Base-by-base conservation (phyloP, 2,329 filamentous ascomycete species). In the Lachnellula arida region DNA sequence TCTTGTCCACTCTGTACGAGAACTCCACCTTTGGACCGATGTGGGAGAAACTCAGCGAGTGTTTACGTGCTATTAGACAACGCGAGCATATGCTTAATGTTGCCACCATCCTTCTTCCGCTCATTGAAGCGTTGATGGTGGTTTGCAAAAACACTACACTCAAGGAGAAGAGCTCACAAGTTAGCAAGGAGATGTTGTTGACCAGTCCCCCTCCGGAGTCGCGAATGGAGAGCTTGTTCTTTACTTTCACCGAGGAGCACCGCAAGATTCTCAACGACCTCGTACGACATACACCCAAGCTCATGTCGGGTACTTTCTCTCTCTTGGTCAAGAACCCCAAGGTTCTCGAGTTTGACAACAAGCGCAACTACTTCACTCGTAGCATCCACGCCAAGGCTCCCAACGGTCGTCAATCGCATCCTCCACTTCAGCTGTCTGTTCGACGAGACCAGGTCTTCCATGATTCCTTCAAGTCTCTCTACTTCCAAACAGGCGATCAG, bases 281-380 rank as follows among this genome's bases (percentile, higher is more conserved):
- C 62, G 94, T 99, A 54, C 88, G 95, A 61, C 91, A 96, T 69
- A 97, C 96, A 64, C 94, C 95, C 32, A 96, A 96, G 72, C 84
- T 99, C 61, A 99, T 99, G 95, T 97, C 93, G 57, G 94, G 94
- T 52, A 97, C 93, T 2, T 97, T 99, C 74, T 92, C 93, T 11
- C 80, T 99, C 15, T 76, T 99, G 48, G 94, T 97, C 60, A 97
- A 96, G 78, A 99, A 99, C 69, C 95, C 94, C 25, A 99, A 97
- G 79, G 95, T 99, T 3, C 79, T 99, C 12, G 94, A 99, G 70
- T 99, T 99, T 68, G 94, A 99, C 76, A 99, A 99, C 77, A 99
- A 99, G 78, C 91, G 94, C 67, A 97, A 96, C 75, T 99, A 95
- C 80, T 99, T 99, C 79, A 97, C 86, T 70, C 88, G 94, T 59